Conservation (phyloP, 345 rosid genomes). For the Jatropha curcas region DNA sequence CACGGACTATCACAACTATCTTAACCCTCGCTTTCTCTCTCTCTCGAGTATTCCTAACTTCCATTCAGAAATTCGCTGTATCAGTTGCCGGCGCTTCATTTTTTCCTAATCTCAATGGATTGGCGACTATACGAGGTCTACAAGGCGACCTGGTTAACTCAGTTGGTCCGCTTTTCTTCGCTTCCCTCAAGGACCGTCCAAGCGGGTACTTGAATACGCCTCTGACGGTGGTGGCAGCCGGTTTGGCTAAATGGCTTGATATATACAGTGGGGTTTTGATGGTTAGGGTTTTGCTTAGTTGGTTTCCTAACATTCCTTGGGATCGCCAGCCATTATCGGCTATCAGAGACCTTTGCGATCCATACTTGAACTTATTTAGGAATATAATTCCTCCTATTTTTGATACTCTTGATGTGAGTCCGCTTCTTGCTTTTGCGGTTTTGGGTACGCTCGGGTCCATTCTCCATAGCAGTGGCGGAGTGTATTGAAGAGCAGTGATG, state of each 20-base stretch:
- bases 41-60: constrained; percentile 6
- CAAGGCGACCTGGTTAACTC: constrained; percentile 25
- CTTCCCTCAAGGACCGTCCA: constrained; percentile 51
- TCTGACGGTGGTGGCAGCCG: constrained; percentile 80
- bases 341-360: constrained; percentile 81
- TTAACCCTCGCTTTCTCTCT: constrained; percentile 13
- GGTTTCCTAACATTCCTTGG: constrained; percentile 97
- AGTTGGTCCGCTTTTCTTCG: constrained; percentile 64
- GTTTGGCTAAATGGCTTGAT: constrained; percentile 82
- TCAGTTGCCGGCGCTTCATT: constrained; percentile 9
- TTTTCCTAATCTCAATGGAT: constrained; percentile 29
- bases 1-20: constrained; percentile 28
- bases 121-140: constrained; percentile 31
- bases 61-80: constrained; percentile 18
- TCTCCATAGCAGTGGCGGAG: constrained; percentile 49
- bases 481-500: constrained; percentile 11
- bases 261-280: constrained; percentile 82
- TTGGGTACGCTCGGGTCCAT: constrained; percentile 72
- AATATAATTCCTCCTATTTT: constrained; percentile 77
- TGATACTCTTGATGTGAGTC: constrained; percentile 80
- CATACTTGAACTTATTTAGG: constrained; percentile 82
- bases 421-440: constrained; percentile 77
- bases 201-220: constrained; percentile 66
- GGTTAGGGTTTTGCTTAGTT: constrained; percentile 91
- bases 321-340: constrained; percentile 84